Conservation (phyloP, 164 flowering plant genomes). For the Umbellularia californica region DNA sequence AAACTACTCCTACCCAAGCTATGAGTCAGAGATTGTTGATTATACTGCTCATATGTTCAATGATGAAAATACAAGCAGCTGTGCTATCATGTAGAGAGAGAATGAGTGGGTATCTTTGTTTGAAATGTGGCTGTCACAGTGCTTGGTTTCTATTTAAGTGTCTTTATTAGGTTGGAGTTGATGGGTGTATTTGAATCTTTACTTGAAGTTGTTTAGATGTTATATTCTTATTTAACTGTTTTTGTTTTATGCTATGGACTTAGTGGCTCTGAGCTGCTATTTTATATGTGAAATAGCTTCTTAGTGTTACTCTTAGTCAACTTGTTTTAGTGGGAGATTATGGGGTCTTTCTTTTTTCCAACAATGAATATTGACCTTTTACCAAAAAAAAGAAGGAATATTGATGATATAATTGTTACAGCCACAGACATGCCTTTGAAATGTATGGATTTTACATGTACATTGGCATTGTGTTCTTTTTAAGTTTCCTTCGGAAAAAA, state of each 20-base stretch:
- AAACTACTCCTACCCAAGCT: slow-evolving; percentile 9
- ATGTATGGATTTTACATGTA: not conserved
- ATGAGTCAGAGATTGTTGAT: slow-evolving; percentile 20
- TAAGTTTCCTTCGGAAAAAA: not conserved
- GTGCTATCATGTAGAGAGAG: slow-evolving; percentile 50
- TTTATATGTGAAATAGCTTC: not conserved
- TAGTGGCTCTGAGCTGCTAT: not conserved
- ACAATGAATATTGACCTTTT: not conserved
- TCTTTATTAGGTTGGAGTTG: not conserved
- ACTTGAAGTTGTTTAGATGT: not conserved
- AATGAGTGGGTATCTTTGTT: not conserved
- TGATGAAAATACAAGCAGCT: slow-evolving; percentile 63
- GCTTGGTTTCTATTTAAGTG: slow-evolving; percentile 6
- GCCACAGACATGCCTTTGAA: not conserved
- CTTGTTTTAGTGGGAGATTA: not conserved
- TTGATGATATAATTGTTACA: not conserved
- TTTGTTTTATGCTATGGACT: slow-evolving; percentile 2
- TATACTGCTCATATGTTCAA: slow-evolving; percentile 49
- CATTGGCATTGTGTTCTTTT: not conserved
- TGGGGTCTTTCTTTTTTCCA: not conserved
- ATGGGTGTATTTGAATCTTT: slow-evolving; percentile 2
- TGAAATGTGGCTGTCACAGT: slow-evolving; percentile 13
- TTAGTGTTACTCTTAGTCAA: not conserved
- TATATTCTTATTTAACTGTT: not conserved
- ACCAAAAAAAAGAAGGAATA: not conserved